Percentiles rank a stretch among this genome's conserved stretches.
These are phyloP conservation scores for Golovinomyces cichoracearum DNA, from an alignment of 2,329 filamentous ascomycete genomes.

Conservation along the genomic window DNA sequence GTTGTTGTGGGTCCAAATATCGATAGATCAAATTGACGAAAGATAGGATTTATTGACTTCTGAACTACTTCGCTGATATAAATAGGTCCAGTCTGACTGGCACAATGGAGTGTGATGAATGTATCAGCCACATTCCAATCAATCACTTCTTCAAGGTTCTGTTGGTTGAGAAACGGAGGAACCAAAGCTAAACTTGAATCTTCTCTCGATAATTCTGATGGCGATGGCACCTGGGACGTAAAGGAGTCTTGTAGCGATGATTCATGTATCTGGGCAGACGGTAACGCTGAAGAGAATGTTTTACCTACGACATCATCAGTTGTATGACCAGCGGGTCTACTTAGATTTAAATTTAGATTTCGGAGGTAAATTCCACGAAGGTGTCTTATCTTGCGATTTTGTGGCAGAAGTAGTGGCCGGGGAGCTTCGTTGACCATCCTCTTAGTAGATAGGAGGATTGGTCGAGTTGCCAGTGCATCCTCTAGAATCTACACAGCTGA, in stretches of 20 bases:
- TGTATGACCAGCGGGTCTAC: slow-evolving; percentile 29
- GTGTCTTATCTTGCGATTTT: slow-evolving; percentile 76
- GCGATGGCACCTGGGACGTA: slow-evolving; percentile 26
- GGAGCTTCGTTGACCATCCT: slow-evolving; percentile 13
- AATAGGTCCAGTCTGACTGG: slow-evolving; percentile 41
- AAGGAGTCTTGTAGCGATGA: slow-evolving; percentile 27
- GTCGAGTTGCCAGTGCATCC: too few species aligned
- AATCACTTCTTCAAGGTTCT: slow-evolving; percentile 47
- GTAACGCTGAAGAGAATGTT: slow-evolving; percentile 36
- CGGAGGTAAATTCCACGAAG: slow-evolving; percentile 66
- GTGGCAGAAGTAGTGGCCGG: slow-evolving; percentile 27
- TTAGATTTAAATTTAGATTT: slow-evolving; percentile 50
- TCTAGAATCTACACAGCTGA: too few species aligned
- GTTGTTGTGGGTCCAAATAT: slow-evolving; percentile 35
- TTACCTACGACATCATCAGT: slow-evolving; percentile 54
- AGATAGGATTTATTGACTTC: slow-evolving; percentile 75
- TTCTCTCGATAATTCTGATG: slow-evolving; percentile 23
- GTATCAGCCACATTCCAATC: slow-evolving; percentile 53
- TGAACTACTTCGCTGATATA: slow-evolving; percentile 68
- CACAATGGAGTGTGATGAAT: slow-evolving; percentile 64
- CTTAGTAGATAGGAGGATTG: slow-evolving; percentile 5
- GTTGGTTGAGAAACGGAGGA: slow-evolving; percentile 36
- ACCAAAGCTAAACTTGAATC: slow-evolving; percentile 37
- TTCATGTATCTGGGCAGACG: slow-evolving; percentile 18
- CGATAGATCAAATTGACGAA: slow-evolving; percentile 56